phyloP scores from a whole-genome alignment of 2,329 filamentous ascomycete genomes.

The Fusarium fracticaudum region DNA sequence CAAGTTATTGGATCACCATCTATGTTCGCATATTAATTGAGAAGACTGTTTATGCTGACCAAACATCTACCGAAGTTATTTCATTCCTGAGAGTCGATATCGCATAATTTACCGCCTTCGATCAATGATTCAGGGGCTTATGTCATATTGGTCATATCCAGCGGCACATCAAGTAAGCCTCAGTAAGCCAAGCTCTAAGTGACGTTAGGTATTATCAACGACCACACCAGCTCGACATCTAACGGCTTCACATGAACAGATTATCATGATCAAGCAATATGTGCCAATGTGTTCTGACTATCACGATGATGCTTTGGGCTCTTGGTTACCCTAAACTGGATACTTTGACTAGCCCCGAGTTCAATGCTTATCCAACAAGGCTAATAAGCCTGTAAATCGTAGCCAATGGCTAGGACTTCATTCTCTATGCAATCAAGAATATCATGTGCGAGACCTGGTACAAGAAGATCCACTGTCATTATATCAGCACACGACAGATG shows the following conservation, averaged over 20 bases:
- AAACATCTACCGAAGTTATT: no score
- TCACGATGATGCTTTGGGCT: background rate
- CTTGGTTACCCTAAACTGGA: background rate
- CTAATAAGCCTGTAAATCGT: background rate
- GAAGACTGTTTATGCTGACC: background rate
- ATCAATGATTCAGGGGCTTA: background rate
- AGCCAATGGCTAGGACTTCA: background rate
- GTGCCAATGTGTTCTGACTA: background rate
- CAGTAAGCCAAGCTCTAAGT: conserved; percentile 20
- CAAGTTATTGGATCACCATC: background rate
- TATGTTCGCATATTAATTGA: background rate
- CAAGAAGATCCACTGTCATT: background rate
- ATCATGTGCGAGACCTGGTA: background rate
- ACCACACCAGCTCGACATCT: background rate
- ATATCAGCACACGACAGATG: background rate
- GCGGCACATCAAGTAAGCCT: conserved; percentile 13
- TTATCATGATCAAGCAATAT: background rate
- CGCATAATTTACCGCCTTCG: background rate
- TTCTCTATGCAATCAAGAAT: background rate
- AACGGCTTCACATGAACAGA: background rate
- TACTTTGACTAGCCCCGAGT: background rate
- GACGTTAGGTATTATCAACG: background rate
- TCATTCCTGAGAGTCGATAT: background rate
- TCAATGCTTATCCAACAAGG: background rate
- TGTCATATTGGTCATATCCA: conserved; percentile 10